A percentile compares a stretch with the other conserved stretches of the same genome.
Conservation (phyloP, 495 filamentous ascomycete species). For the Penicillium samsonianum region DNA sequence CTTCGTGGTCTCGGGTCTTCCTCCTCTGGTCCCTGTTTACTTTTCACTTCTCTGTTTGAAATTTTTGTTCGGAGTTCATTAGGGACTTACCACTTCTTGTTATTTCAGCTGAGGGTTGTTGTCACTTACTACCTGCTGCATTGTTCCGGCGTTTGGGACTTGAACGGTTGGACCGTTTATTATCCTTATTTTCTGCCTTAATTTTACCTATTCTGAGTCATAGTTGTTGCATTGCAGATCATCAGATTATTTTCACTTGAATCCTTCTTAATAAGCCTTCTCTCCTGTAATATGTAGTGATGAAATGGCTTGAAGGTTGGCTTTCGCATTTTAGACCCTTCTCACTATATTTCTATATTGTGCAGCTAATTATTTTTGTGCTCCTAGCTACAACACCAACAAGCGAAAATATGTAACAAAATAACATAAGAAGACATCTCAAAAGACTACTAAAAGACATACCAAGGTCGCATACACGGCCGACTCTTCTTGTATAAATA, state of each 20-base stretch:
- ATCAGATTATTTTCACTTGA: neutral
- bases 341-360: too few relatives aligned
- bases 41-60: slow-evolving; percentile 1
- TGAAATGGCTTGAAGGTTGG: neutral
- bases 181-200: neutral
- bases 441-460: too few relatives aligned
- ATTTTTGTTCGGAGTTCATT: slow-evolving; percentile 17
- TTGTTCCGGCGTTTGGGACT: slow-evolving; percentile 32
- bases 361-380: too few relatives aligned
- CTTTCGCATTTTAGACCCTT: too few relatives aligned
- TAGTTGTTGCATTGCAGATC: neutral
- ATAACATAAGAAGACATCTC: too few relatives aligned
- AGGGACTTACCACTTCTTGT: slow-evolving; percentile 18
- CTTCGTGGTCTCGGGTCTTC: slow-evolving; percentile 3
- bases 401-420: too few relatives aligned
- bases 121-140: slow-evolving; percentile 22
- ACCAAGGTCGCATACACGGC: too few relatives aligned
- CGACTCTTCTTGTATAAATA: too few relatives aligned
- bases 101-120: slow-evolving; percentile 28
- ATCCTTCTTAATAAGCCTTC: neutral
- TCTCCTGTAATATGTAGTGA: neutral
- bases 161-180: slow-evolving; percentile 12
- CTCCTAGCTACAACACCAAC: too few relatives aligned
- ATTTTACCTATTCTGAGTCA: neutral
- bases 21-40: neutral